A percentile compares a stretch with the other conserved stretches of the same genome.
Evolutionary conservation across 2,329 filamentous ascomycete species (phyloP).

Genomic region (Alternaria solani): DNA sequence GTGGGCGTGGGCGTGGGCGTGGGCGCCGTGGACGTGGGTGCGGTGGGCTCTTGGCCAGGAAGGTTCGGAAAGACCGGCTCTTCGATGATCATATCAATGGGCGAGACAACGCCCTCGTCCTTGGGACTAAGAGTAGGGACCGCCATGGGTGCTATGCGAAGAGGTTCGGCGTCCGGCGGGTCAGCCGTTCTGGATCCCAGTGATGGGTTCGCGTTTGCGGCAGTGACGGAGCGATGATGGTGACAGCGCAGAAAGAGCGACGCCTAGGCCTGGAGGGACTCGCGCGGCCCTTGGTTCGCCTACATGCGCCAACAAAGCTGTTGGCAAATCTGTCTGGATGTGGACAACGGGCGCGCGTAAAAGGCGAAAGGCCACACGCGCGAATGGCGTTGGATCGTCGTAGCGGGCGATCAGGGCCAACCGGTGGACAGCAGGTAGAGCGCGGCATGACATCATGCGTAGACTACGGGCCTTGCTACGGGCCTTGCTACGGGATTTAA

Average conservation of each 20-base stretch:
- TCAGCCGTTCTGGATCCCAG: slow-evolving; percentile 3
- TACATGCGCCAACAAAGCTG: slow-evolving; percentile 11
- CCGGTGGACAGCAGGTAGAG: slow-evolving; percentile 7
- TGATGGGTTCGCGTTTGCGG: not conserved
- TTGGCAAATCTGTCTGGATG: not conserved
- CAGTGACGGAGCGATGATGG: slow-evolving; percentile 9
- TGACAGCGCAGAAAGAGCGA: slow-evolving; percentile 5
- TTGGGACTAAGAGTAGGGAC: slow-evolving; percentile 17
- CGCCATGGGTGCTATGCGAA: slow-evolving; percentile 24
- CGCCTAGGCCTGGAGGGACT: not conserved
- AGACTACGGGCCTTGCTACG: not conserved
- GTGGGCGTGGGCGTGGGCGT: too few relatives aligned
- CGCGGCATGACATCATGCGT: slow-evolving; percentile 15
- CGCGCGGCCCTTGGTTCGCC: slow-evolving; percentile 5
- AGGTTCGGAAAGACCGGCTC: slow-evolving; percentile 36
- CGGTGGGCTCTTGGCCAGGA: slow-evolving; percentile 13
- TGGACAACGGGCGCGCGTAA: slow-evolving; percentile 3
- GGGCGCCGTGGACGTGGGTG: not conserved
- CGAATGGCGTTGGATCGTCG: slow-evolving; percentile 4
- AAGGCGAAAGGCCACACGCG: not conserved
- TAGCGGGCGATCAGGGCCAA: slow-evolving; percentile 3
- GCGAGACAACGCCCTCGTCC: slow-evolving; percentile 20
- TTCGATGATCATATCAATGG: slow-evolving; percentile 31
- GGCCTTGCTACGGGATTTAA: slow-evolving; percentile 5
- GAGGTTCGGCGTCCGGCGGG: slow-evolving; percentile 1